Evolutionary conservation across 2,329 filamentous ascomycete species (phyloP), one percentile per base, ranked within the genome.

Genomic region (Colletotrichum echinochloae): DNA sequence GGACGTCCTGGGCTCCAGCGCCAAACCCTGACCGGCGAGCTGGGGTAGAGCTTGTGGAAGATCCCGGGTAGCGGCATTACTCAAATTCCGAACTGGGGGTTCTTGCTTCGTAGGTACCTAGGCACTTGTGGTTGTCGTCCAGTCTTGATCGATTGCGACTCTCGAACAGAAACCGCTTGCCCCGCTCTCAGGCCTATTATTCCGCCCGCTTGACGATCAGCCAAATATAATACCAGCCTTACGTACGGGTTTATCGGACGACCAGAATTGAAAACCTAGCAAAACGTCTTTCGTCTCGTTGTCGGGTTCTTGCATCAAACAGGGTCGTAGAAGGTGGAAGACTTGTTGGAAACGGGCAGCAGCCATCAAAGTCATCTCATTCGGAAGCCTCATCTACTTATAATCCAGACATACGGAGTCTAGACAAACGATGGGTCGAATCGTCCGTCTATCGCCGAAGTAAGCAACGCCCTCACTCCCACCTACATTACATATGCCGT

Each of bases 1-100:
- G 69, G 60, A 71, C 68, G 64, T 65, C 60, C 69, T 37, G 60
- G 65, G 69, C 69, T 70, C 69, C 69, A 69, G 60, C 60, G 69
- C 69, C 69, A 71, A 35, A 62, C 68, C 64, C 60, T 70, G 69
- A 46, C 59, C 46, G 52, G 52, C 59, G 39, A 49, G 33, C 66
- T 55, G 60, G 65, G 69, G 48, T 51, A 48, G 12, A 62, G 64
- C 68, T 63, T 67, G 33, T 56, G n/a, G 52, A 71, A 35, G 51
- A 59, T 28, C 11, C 65, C 69, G 65, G 69, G 20, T 1, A 51
- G 3, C 54, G 69, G 69, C 69, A 71, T 71, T 60, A 70, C 59
- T 59, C 4, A 71, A 59, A 6, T 49, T 69, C 65, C 62, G 51
- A 6, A 8, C 7, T 9, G 1, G 2, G 44, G 9, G 20, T n/a